Percentiles rank a stretch among this genome's conserved stretches.
Evolutionary conservation across 108 stramenopile species (phyloP).

Genomic region (Conticribra guillardii): DNA sequence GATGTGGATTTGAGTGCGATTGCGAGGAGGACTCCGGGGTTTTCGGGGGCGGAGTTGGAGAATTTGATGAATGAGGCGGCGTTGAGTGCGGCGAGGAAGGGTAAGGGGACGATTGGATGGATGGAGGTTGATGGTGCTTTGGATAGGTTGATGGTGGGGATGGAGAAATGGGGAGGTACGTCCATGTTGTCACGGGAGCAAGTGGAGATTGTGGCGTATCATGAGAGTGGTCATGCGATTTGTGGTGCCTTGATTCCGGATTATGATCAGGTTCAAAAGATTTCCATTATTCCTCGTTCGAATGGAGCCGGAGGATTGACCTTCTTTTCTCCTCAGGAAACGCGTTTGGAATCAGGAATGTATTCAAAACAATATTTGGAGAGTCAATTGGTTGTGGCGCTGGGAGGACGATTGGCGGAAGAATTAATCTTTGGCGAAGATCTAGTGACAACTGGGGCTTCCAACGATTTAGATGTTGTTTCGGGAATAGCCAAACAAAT

Average conservation of each 20-base stretch:
- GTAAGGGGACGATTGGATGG: constrained; percentile 88
- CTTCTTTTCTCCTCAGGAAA: constrained; percentile 94
- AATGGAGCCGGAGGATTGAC: constrained; percentile 94
- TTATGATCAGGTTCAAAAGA: constrained; percentile 98
- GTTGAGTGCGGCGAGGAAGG: constrained; percentile 80
- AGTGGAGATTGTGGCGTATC: constrained; percentile 92
- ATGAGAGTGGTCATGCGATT: constrained; percentile 97
- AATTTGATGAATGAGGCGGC: constrained; percentile 99
- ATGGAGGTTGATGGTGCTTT: constrained; percentile 95
- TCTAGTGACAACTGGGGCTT: constrained; percentile 95
- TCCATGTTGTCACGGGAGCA: constrained; percentile 63
- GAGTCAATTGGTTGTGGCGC: constrained; percentile 91
- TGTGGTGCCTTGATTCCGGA: constrained; percentile 90
- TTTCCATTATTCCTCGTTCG: constrained; percentile 93
- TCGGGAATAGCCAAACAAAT: constrained; percentile 93
- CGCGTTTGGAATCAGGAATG: constrained; percentile 90
- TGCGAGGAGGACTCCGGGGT: constrained; percentile 94
- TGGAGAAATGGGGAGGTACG: constrained; percentile 93
- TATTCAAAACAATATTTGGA: constrained; percentile 93
- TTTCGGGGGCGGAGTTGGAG: constrained; percentile 95
- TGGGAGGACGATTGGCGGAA: constrained; percentile 98
- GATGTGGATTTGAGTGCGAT: constrained; percentile 94
- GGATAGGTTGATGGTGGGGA: constrained; percentile 96
- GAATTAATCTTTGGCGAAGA: constrained; percentile 96
- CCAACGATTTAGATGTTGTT: constrained; percentile 97